Evolutionary conservation across 148 eudicot species (phyloP), one percentile per base, ranked within the genome.

Genomic region (Camellia lanceoleosa): DNA sequence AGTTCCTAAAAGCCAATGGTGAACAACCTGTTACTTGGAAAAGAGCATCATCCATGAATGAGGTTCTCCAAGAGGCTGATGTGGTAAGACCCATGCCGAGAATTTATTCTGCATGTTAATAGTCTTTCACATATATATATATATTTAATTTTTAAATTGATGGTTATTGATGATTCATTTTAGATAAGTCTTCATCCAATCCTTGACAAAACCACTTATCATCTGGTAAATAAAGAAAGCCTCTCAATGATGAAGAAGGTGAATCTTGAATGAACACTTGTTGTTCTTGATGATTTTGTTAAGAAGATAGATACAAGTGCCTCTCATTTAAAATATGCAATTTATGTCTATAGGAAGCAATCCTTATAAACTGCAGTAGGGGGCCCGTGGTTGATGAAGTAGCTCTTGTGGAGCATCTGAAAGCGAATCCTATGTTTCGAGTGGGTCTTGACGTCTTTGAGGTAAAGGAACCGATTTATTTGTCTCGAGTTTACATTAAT

Each of bases 361-460:
- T 96, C 79, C 94, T 94, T 51, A 84, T 96, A 15, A 96, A 96
- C 89, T 96, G 99, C 81, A 94, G 99, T 74, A 89, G 99, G 67
- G 99, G 99, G 68, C 98, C 99, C n/a, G 99, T 96, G 71, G 79
- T 96, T 79, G 98, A 96, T 83, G 99, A 96, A 87, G 94, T 71
- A 14, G 99, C 99, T 83, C 98, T 96, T 69, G 99, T 96, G 49
- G 95, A 94, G 82, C 99, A 96, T 85, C 84, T 96, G 80, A 92
- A 81, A 86, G 89, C 69, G 66, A 96, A 96, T 82, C 99, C 99
- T 75, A 96, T 96, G 99, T 96, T 96, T 83, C 91, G 98, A 84
- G 99, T 94, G 85, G 99, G 98, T 80, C 97, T 96, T 84, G 99
- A 96, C 78, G 99, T 96, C 69, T 96, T 91, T 78, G 99, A 96